Conservation (phyloP, 192 early-diverging fungal species). For the Chytriomyces sp. region DNA sequence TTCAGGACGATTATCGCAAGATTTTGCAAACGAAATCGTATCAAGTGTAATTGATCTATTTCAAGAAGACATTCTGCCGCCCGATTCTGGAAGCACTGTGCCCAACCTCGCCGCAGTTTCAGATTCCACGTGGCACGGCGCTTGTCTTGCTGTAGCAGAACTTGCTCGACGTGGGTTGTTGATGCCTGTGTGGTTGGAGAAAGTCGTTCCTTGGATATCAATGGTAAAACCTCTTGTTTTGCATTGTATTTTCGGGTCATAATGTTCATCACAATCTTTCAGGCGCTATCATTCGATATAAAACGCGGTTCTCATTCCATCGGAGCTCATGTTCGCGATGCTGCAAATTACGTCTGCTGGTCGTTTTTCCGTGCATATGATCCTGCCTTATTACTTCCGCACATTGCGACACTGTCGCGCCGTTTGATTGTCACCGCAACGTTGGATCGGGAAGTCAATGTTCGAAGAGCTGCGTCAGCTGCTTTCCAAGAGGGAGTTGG, state of each 20-base stretch:
- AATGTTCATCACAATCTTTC: background rate
- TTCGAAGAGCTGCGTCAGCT: constrained; percentile 90
- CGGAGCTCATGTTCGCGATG: constrained; percentile 92
- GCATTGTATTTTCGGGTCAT: background rate
- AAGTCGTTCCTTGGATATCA: constrained; percentile 82
- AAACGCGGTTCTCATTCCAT: constrained; percentile 88
- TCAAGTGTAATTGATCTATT: constrained; percentile 78
- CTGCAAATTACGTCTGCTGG: constrained; percentile 97
- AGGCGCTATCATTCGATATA: constrained; percentile 87
- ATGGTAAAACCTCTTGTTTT: constrained; percentile 39
- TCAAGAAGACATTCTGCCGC: constrained; percentile 70
- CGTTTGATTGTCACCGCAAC: constrained; percentile 79
- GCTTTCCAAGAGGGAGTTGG: constrained; percentile 99
- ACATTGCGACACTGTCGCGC: constrained; percentile 70
- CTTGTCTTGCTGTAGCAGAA: constrained; percentile 89
- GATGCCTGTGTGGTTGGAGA: constrained; percentile 69
- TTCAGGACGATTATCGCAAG: constrained; percentile 75
- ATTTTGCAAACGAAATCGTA: constrained; percentile 84
- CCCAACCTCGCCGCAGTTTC: constrained; percentile 66
- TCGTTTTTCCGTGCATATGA: constrained; percentile 93
- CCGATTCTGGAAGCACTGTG: background rate
- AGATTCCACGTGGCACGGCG: constrained; percentile 94
- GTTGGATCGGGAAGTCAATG: constrained; percentile 92
- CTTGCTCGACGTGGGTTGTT: constrained; percentile 85
- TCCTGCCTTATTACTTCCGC: constrained; percentile 66